Evolutionary conservation across 768 basidiomycete genomes (phyloP), one percentile per base, ranked within the genome.

Genomic region (Tricholoma furcatifolium): DNA sequence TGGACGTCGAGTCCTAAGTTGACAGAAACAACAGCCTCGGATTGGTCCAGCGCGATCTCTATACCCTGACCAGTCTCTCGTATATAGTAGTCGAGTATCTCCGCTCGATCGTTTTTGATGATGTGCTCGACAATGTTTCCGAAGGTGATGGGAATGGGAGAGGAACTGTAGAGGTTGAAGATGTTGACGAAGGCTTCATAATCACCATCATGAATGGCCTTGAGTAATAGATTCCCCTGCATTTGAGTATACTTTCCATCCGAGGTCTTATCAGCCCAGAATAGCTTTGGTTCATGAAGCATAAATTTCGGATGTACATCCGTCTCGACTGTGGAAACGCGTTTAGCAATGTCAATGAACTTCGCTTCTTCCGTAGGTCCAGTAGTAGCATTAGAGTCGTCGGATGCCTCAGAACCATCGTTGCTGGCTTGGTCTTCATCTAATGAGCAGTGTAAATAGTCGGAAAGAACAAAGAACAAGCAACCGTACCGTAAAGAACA

Each of bases 1-100:
- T 83, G 80, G 18, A 85, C 80, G 50, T 77, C 77, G 38, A 87
- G 70, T 0, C 84, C 83, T 15, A 84, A 77, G 58, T 85, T 17
- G 68, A 65, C n/a, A n/a, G n/a, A n/a, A n/a, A n/a, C n/a, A n/a
- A n/a, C n/a, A 6, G 65, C 65, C 2, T 63, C 63, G 15, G 46
- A 42, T n/a, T 63, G 57, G 17, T 60, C 62, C 0, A 50, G 55
- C 12, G 65, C 63, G 31, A 76, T 58, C 34, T 73, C 66, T 12
- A 75, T 57, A 2, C 74, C 75, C 7, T 57, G 54, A 9, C 83
- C 83, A 0, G 78, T 79, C 34, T 77, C 75, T 12, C 80, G 74
- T 42, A 84, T 82, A 44, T 74, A 77, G 57, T 81, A 80, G 56
- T 87, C 76, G 15, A 87, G 66, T 62, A 85, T 78, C 1, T 78